Conservation (phyloP, 306 rosid genomes). For the Coriaria nepalensis region DNA sequence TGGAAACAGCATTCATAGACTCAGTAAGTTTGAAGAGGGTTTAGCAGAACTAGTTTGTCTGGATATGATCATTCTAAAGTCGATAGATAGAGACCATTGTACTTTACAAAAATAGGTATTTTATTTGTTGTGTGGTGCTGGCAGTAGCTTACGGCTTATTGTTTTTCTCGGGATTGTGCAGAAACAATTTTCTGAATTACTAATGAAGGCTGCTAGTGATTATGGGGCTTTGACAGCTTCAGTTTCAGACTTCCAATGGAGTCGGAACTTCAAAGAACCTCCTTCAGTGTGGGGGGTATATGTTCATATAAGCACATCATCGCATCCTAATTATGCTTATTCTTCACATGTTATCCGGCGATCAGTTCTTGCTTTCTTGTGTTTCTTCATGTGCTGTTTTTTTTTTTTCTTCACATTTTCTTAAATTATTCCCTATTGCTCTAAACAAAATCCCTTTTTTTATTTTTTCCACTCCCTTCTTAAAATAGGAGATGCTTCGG, state of each 20-base stretch:
- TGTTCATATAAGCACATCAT: slow-evolving; percentile 20
- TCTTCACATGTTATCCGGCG: no score
- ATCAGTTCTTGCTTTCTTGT: no score
- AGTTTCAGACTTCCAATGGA: slow-evolving; percentile 95
- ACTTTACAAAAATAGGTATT: no score
- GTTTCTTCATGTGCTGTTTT: no score
- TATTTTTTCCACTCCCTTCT: not conserved
- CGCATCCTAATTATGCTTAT: slow-evolving; percentile 4
- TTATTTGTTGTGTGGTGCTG: slow-evolving; percentile 14
- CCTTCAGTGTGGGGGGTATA: slow-evolving; percentile 99
- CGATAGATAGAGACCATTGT: no score
- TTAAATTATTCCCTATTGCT: no score
- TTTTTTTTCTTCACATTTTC: no score
- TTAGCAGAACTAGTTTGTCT: no score
- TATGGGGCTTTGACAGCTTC: slow-evolving; percentile 93
- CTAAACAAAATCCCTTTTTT: not conserved
- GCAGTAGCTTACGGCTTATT: no score
- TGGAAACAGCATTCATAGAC: no score
- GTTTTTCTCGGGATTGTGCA: slow-evolving; percentile 31
- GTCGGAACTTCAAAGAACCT: slow-evolving; percentile 91
- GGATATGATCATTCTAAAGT: no score
- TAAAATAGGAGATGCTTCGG: slow-evolving; percentile 80
- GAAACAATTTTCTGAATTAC: slow-evolving; percentile 90
- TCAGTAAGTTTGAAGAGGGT: no score
- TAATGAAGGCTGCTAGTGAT: slow-evolving; percentile 97